Evolutionary conservation across 345 rosid genomes (phyloP), one percentile per base, ranked within the genome.

Genomic region (Salix purpurea): DNA sequence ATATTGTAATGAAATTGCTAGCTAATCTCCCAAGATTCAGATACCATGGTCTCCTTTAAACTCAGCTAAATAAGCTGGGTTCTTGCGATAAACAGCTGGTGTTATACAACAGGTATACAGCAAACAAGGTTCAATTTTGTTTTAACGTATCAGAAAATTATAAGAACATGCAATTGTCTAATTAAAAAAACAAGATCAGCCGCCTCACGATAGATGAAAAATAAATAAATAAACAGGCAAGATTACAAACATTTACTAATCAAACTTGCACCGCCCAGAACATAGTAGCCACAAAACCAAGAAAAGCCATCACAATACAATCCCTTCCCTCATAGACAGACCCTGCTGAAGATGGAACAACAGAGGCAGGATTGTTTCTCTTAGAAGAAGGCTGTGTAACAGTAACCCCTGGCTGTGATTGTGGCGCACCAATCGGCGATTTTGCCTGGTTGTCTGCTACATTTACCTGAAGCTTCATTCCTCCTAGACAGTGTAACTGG

Each of bases 401-500:
- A 28, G 64, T 50, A 24, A 37, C 44, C 18, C 65, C 71, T n/a
- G 82, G 85, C 75, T 81, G 70, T 0, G 85, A 83, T 73, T 65
- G 56, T 3, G 98, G 98, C 4, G 92, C 82, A 6, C 77, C 86
- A 21, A 62, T 86, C 0, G 93, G 84, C 2, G 93, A 82, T 74
- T 82, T 67, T 23, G 91, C 80, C 30, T 70, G 77, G 44, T 84
- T 81, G 13, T 75, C 90, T 78, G 64, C 70, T 9, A 87, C 92
- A 21, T 84, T 70, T 14, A 91, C 91, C 67, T 42, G 86, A 14
- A 96, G 87, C 83, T 84, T 96, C 99, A 93, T 88, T 44, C 99
- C 99, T 18, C 97, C 92, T 5, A 92, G 83, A 82, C 99, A 96
- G 62, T 89, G 80, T 18, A 96, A 82, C 85, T 74, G 78, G 86